Conservation (phyloP, 495 filamentous ascomycete species). For the Penicillium roqueforti region DNA sequence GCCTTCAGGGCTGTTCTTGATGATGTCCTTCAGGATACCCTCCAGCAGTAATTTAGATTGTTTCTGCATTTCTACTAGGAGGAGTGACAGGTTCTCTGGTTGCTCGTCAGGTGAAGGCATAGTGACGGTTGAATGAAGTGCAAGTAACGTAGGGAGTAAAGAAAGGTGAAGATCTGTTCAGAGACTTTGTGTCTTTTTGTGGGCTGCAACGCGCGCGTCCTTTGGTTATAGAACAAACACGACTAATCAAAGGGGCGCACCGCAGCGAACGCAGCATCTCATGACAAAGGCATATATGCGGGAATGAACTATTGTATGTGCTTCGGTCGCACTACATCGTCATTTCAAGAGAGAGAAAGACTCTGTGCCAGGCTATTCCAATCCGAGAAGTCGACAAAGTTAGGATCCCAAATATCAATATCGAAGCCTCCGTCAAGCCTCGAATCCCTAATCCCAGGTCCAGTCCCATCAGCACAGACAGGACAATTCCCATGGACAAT, state of each 20-base stretch:
- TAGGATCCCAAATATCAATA: conserved; percentile 19
- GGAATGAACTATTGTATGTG: no score
- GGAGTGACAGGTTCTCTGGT: neutral
- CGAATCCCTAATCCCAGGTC: neutral
- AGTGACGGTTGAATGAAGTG: neutral
- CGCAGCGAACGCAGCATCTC: no score
- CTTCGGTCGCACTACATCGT: neutral
- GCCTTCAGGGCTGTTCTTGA: neutral
- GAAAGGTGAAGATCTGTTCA: neutral
- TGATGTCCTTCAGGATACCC: neutral
- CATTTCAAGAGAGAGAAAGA: conserved; percentile 1
- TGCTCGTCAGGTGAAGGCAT: neutral
- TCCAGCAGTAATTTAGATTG: neutral
- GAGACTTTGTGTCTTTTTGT: neutral
- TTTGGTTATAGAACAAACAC: neutral
- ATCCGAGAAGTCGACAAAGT: conserved; percentile 20
- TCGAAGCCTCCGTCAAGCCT: conserved; percentile 8
- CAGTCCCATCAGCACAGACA: neutral
- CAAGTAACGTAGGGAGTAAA: neutral
- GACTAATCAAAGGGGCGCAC: neutral
- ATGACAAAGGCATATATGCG: no score
- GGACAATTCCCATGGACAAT: neutral
- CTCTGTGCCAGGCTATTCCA: conserved; percentile 23
- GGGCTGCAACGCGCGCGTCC: neutral
- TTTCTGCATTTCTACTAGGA: neutral